Evolutionary conservation across 2,329 filamentous ascomycete species (phyloP), one percentile per base, ranked within the genome.

Genomic region (Leptographium procerum): DNA sequence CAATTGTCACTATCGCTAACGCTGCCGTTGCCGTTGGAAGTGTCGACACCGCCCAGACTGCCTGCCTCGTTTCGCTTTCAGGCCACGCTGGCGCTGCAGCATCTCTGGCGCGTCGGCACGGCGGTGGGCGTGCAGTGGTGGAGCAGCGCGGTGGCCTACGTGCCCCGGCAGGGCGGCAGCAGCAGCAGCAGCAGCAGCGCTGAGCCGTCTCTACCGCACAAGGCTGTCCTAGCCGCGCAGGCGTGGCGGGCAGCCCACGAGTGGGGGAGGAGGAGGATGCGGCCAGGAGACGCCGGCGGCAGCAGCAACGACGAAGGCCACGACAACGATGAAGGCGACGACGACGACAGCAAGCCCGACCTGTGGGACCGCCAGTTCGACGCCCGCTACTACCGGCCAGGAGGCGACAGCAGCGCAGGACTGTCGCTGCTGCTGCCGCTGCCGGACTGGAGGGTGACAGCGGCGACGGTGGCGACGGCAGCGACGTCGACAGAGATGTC

Each of bases 61-160:
- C 47, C 58, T 0, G 56, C 56, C 34, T 57, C 57, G 2, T 63
- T 84, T 62, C 68, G 70, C 34, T 69, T 83, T 33, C 85, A 91
- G 67, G 77, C 86, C 7, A 75, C 82, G 0, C 77, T 99, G 5
- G 82, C 91, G 1, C 76, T 97, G 14, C 94, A 99, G 70, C 92
- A 97, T 70, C 80, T 97, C 28, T 91, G 87, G 84, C 84, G 92
- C 45, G 86, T 99, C 56, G 91, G 85, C 0, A 70, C 77, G 50
- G 85, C 86, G 47, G 86, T 87, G 76, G 75, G 82, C 57, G 84
- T 95, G 3, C 77, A 83, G 58, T 86, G 83, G 76, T 95, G 89
- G 87, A 80, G 81, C 5, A 86, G 84, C 61, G 87, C 81, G 1
- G 82, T 95, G 53, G 89, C 85, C 0, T 95, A 90, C 68, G 78